Percentiles rank a stretch among this genome's conserved stretches.
Evolutionary conservation across 345 rosid species (phyloP).

Genomic region (Gossypium herbaceum): DNA sequence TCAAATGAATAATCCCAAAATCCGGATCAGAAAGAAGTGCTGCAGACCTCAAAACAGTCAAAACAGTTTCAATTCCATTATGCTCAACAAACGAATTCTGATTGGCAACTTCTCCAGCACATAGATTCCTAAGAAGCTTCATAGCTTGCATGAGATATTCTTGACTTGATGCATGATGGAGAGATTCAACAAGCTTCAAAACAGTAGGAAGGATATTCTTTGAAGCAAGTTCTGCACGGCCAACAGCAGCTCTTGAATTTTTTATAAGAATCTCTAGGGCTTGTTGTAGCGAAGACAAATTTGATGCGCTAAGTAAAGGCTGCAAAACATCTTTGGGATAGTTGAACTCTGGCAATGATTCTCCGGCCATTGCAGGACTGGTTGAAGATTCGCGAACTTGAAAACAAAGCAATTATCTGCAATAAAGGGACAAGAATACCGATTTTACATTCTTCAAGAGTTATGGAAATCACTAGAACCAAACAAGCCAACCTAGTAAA

Average conservation of each 20-base stretch:
- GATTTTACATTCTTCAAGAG: not conserved
- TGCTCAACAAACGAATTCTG: constrained; percentile 48
- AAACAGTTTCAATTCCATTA: constrained; percentile 42
- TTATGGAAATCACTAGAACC: not conserved
- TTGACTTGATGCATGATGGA: constrained; percentile 26
- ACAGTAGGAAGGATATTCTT: constrained; percentile 37
- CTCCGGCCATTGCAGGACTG: not conserved
- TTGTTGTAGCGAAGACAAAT: constrained; percentile 33
- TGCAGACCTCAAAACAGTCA: constrained; percentile 24
- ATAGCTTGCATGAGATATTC: constrained; percentile 34
- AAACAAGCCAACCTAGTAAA: not conserved
- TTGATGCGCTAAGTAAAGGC: constrained; percentile 41
- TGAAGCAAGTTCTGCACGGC: constrained; percentile 62
- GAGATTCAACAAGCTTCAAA: constrained; percentile 38
- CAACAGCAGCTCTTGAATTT: constrained; percentile 39
- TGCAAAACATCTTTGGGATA: constrained; percentile 24
- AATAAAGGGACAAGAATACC: not conserved
- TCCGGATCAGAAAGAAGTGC: constrained; percentile 28
- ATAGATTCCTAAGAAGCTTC: constrained; percentile 69
- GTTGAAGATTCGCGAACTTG: not conserved
- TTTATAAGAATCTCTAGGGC: constrained; percentile 48
- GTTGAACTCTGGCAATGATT: not conserved
- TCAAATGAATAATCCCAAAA: constrained; percentile 39
- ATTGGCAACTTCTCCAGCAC: constrained; percentile 61
- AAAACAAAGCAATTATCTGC: not conserved